Evolutionary conservation across 805 yeast genomes (phyloP).

Genomic region (Kluyveromyces aestuarii): DNA sequence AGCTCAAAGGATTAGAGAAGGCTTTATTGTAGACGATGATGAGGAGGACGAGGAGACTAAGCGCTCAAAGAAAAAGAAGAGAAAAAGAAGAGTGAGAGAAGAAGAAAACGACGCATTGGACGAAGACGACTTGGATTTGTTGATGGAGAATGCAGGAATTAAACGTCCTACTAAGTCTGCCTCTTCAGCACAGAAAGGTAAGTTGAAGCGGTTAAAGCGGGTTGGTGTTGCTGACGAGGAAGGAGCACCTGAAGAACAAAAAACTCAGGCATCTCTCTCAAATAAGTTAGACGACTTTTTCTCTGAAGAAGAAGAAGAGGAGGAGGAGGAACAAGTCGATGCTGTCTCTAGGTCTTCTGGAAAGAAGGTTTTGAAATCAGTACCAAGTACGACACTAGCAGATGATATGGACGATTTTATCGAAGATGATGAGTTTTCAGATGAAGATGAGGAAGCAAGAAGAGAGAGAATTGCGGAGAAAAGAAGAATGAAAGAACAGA

Average conservation of each 20-base stretch:
- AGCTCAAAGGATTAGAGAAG: constrained; percentile 71
- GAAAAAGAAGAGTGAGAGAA: constrained; percentile 36
- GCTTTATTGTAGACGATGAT: constrained; percentile 90
- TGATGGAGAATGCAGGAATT: constrained; percentile 87
- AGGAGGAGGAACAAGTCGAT: constrained; percentile 14
- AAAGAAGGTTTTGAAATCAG: constrained; percentile 19
- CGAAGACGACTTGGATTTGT: constrained; percentile 88
- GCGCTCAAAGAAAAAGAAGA: constrained; percentile 29
- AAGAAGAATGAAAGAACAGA: constrained; percentile 29
- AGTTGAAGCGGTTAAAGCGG: constrained; percentile 74
- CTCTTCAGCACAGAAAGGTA: constrained; percentile 33
- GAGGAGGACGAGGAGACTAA: constrained; percentile 40
- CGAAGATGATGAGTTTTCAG: constrained; percentile 93
- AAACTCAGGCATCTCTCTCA: constrained; percentile 10
- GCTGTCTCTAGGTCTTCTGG: constrained; percentile 9
- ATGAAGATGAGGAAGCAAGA: constrained; percentile 53
- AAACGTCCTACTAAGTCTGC: constrained; percentile 33
- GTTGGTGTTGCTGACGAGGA: constrained; percentile 40
- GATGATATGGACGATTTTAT: constrained; percentile 96
- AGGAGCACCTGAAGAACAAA: constrained; percentile 12
- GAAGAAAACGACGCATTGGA: constrained; percentile 63
- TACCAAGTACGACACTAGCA: constrained; percentile 27
- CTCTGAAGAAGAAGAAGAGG: constrained; percentile 33
- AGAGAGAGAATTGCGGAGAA: constrained; percentile 30
- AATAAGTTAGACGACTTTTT: constrained; percentile 34